Conservation (phyloP, 345 rosid genomes). For the Populus pruinosa region DNA sequence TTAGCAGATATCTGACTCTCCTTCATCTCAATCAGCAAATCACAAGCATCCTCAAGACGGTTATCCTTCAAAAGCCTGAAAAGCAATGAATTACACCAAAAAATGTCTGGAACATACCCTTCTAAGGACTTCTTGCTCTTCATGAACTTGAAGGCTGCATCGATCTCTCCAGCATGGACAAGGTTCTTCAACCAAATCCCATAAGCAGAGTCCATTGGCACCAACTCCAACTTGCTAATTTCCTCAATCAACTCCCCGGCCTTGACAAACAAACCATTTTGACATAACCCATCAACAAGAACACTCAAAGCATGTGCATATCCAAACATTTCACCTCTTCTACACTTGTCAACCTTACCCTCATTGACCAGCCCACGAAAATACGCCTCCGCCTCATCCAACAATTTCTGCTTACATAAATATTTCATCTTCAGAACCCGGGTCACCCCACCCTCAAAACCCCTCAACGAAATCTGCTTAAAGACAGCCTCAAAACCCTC, state of each 20-base stretch:
- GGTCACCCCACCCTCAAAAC: constrained; percentile 45
- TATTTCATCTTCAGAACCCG: constrained; percentile 55
- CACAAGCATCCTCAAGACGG: constrained; percentile 51
- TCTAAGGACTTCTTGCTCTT: constrained; percentile 42
- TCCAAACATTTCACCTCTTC: background rate
- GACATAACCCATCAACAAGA: constrained; percentile 56
- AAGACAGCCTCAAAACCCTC: constrained; percentile 44
- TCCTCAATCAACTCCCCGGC: constrained; percentile 59
- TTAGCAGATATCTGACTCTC: constrained; percentile 50
- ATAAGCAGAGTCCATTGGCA: constrained; percentile 49
- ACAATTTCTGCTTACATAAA: constrained; percentile 50
- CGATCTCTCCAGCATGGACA: constrained; percentile 41
- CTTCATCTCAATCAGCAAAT: constrained; percentile 70
- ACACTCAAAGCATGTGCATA: constrained; percentile 32
- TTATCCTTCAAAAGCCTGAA: constrained; percentile 53
- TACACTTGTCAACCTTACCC: background rate
- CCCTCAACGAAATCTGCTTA: constrained; percentile 53
- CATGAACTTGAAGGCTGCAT: constrained; percentile 53
- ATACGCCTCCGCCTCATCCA: constrained; percentile 55
- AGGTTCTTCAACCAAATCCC: constrained; percentile 56
- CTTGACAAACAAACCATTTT: constrained; percentile 32
- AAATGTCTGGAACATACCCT: constrained; percentile 56
- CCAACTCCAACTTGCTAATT: constrained; percentile 34
- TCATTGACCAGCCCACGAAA: constrained; percentile 34
- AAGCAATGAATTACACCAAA: constrained; percentile 55